Evolutionary conservation across 169 alveolate genomes (phyloP), one percentile per base, ranked within the genome.

Genomic region (Haemoproteus tartakovskyi): DNA sequence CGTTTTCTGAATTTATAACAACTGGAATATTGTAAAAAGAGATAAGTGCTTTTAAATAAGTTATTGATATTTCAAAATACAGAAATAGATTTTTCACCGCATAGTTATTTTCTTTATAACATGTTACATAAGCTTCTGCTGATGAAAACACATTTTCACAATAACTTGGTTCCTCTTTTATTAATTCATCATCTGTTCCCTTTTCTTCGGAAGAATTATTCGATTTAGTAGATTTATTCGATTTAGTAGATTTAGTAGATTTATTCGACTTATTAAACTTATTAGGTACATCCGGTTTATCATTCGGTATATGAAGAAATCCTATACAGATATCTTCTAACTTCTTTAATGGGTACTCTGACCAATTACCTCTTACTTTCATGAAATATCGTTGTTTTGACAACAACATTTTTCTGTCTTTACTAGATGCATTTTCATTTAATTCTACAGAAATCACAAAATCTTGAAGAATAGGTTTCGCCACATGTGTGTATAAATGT

Each of bases 281-380:
- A n/a, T n/a, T n/a, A n/a, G n/a, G n/a, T n/a, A n/a, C n/a, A n/a
- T n/a, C n/a, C n/a, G n/a, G n/a, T n/a, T n/a, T n/a, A n/a, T n/a
- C n/a, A n/a, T n/a, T n/a, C n/a, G n/a, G n/a, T n/a, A n/a, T 52
- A 16, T 22, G 33, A 36, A 67, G 29, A 30, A 67, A 67, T 2
- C 74, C 74, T 56, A 67, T 22, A 67, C 82, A 67, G 2, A 67
- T 54, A 16, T 24, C 21, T 24, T 67, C 50, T 12, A 40, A 14
- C 21, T 67, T 52, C 3, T 52, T 43, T 33, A 38, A 54, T 52
- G 82, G 82, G 27, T 52, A 67, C n/a, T 67, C 38, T 8, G 70
- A 12, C 82, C 82, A 67, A 43, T 67, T 70, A 8, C 82, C 82
- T 27, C 30, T 18, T 67, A 67, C 56, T 67, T 67, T 67, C 26